These are phyloP conservation scores for Candida labiduridarum DNA, from an alignment of 1,139 yeast species.

Conservation along the genomic window DNA sequence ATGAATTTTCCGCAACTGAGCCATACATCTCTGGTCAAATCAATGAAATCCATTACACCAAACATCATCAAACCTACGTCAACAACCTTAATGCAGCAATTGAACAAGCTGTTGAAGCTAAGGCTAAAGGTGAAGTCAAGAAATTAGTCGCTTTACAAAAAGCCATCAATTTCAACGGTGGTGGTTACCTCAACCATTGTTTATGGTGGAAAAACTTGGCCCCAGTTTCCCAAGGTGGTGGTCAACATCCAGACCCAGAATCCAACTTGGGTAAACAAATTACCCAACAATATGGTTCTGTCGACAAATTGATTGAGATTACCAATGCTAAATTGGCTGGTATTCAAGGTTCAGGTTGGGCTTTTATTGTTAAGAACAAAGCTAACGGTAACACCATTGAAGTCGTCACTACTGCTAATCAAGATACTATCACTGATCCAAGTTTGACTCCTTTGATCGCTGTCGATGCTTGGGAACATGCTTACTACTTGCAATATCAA, in stretches of 20 bases:
- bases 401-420: conserved; percentile 85
- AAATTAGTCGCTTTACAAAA: conserved; percentile 75
- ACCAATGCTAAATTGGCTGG: conserved; percentile 86
- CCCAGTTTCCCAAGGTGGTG: conserved; percentile 82
- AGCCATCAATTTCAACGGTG: conserved; percentile 90
- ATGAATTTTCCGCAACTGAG: conserved; percentile 87
- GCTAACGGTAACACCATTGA: conserved; percentile 76
- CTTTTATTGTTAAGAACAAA: conserved; percentile 87
- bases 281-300: conserved; percentile 67
- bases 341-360: conserved; percentile 98
- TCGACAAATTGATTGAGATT: conserved; percentile 68
- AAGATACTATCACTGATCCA: conserved; percentile 81
- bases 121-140: conserved; percentile 62
- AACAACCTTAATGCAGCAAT: conserved; percentile 82
- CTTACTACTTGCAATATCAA: conserved; percentile 94
- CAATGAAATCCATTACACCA: conserved; percentile 73
- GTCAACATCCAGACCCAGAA: conserved; percentile 68
- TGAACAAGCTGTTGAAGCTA: conserved; percentile 77
- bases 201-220: conserved; percentile 92
- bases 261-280: conserved; percentile 67
- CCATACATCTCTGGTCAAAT: conserved; percentile 89
- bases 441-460: conserved; percentile 77
- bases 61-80: conserved; percentile 95
- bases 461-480: conserved; percentile 99
- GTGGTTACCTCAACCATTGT: conserved; percentile 88